Base-by-base conservation (phyloP, 2,329 filamentous ascomycete species). In the Tolypocladium ovalisporum region DNA sequence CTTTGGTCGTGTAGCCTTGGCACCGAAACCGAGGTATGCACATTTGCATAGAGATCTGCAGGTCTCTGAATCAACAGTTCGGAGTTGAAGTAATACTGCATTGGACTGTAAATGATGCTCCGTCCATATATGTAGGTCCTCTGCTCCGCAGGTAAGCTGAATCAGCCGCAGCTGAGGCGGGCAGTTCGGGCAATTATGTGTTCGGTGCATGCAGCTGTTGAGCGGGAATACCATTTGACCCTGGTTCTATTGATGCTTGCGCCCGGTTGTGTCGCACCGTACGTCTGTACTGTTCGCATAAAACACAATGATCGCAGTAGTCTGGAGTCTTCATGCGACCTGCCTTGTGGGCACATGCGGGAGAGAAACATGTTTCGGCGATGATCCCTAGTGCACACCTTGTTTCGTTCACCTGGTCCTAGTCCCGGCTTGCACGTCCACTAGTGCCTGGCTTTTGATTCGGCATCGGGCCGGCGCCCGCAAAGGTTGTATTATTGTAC, bases 81-180 rank as follows among this genome's bases (percentile, higher is more conserved):
- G 17, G 37, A 40, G n/a, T 4, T 7, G 17, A 19, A 40, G n/a
- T 22, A 24, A 24, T 24, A 13, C 10, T 44, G n/a, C 10, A 44
- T 51, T 34, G 29, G 29, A n/a, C 47, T 29, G 15, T 19, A 2
- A 3, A 29, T 32, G 24, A 10, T 29, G 24, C 27, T 32, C 17
- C 27, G 4, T n/a, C 2, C 29, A 4, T 34, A n/a, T n/a, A 2
- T 29, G 22, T 29, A 5, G 15, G 24, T 12, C 34, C 10, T 24
- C 40, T 22, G 40, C 40, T 24, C 22, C n/a, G 22, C 12, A 40
- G 42, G 40, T 57, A 51, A 57, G 56, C 56, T 57, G 56, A 57
- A 54, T 57, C 56, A 57, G 56, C 56, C 56, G 56, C 56, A 57
- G 47, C 52, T 53, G 9, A 52, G 15, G 10, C 4, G 29, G 47